Evolutionary conservation across 108 stramenopile species (phyloP), one percentile per base, ranked within the genome.

Genomic region (Fragilaria radians): DNA sequence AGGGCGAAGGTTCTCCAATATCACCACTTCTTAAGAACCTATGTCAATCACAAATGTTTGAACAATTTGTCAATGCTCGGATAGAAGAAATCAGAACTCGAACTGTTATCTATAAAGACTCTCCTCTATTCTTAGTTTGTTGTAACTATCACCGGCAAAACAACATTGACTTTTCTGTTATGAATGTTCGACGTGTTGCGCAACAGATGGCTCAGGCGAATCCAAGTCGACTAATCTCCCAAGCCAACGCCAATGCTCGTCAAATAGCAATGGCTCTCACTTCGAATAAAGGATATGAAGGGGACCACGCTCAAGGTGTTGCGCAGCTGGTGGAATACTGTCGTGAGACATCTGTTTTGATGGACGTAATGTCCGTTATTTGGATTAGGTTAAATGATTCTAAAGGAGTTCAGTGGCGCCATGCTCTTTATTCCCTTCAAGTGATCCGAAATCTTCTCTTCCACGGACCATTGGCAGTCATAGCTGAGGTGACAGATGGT

Each of bases 401-500:
- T 11, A 85, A 80, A 36, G 81, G 73, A 5, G 67, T 78, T 59
- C 72, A 88, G 51, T 85, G 83, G 83, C 72, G 80, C 56, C 84
- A 81, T 53, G 81, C 68, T 26, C 75, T 81, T 26, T 72, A 81
- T 47, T 72, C 91, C 3, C 56, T 93, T 27, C 82, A 88, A 47
- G 60, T 93, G 23, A 57, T 93, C 27, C 70, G 73, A 26, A 82
- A 88, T 68, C 84, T 93, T 17, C 46, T 93, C 7, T 73, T 78
- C 32, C 86, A 89, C 62, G 91, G 91, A 19, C 91, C 91, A 7
- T 17, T 89, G 48, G 84, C 88, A 5, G 82, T 77, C 1, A 76
- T 93, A 4, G 68, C 76, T 7, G 88, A 93, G 76, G 88, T 82
- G 19, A 76, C 85, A n/a, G 91, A 93, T 74, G 88, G 88, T 1